A percentile compares a stretch with the other conserved stretches of the same genome.
phyloP scores from a whole-genome alignment of 257 asterid genomes.

The Ehretia macrophylla region DNA sequence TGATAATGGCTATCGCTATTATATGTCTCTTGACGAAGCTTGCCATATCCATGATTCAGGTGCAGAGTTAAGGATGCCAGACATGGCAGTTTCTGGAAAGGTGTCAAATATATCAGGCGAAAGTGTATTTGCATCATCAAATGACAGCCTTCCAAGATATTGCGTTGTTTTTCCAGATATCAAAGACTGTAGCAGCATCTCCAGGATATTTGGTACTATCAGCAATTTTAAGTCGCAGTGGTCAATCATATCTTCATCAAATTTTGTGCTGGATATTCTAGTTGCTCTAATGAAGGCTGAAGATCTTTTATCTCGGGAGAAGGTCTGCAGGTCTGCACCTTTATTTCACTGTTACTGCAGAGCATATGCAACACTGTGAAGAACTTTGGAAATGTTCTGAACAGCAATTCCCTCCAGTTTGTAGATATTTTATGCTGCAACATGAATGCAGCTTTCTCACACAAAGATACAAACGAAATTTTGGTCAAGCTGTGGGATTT shows the following conservation, averaged over 20 bases:
- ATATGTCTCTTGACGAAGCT: too few relatives aligned
- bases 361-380: constrained; percentile 38
- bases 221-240: constrained; percentile 35
- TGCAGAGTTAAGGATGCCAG: constrained; percentile 18
- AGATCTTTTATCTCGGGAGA: constrained; percentile 76
- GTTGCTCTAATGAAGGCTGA: constrained; percentile 36
- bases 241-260: constrained; percentile 34
- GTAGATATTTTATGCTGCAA: constrained; percentile 37
- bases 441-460: constrained; percentile 51
- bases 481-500: constrained; percentile 50
- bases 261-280: constrained; percentile 41
- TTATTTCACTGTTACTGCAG: constrained; percentile 58
- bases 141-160: constrained; percentile 26
- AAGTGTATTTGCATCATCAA: constrained; percentile 15
- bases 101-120: constrained; percentile 19
- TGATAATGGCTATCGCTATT: too few relatives aligned
- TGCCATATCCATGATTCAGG: constrained; percentile 23
- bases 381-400: constrained; percentile 23
- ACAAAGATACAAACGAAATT: constrained; percentile 38
- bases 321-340: constrained; percentile 52
- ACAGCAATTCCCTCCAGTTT: constrained; percentile 29
- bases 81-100: constrained; percentile 28
- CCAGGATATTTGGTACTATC: constrained; percentile 40
- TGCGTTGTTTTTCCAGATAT: constrained; percentile 41
- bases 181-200: constrained; percentile 48